Base-by-base conservation (phyloP, 352 stramenopile genomes). In the Pythium phragmitis region DNA sequence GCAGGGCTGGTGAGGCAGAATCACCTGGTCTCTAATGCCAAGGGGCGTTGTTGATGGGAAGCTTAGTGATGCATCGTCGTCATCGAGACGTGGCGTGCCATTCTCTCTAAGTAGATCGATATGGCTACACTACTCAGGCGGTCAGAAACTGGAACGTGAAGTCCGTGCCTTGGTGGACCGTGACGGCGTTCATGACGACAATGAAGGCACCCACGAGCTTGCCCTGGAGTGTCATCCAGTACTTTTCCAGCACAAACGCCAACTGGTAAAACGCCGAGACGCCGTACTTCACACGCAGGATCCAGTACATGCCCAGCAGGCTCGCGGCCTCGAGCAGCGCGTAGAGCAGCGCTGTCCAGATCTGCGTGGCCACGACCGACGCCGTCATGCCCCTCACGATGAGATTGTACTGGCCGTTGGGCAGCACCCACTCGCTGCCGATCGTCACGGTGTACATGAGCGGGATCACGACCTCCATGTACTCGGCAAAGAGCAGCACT, bases 151-250 rank as follows among this genome's bases (percentile, higher is more conserved):
- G 56, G 52, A 67, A 67, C 19, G 17, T 50, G 17, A 60, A 46
- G 28, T 60, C 43, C 3, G 53, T 47, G 36, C 57, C 56, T n/a
- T 66, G 51, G 36, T 70, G 57, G 8, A 65, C 43, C 0, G 46
- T 63, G 5, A 42, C 39, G 14, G 52, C 33, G 30, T 65, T 60
- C 26, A 58, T 17, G 3, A 47, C 46, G 9, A 67, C 37, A 14
- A 67, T 63, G 51, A 71, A 67, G 34, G 39, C 21, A 7, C 58
- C 60, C 1, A 82, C 45, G 2, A 77, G 61, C 60, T 80, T 85
- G 51, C 55, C 69, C 57, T 85, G 74, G 6, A 68, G 43, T 12
- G 67, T 58, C 21, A 69, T 51, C 65, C 68, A 79, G 64, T 80
- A 74, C 12, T 63, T 60, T 37, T 73, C 64, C 33, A 82, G 30